Conservation (phyloP, 73 alveolate genomes). For the Tetrahymena borealis region DNA sequence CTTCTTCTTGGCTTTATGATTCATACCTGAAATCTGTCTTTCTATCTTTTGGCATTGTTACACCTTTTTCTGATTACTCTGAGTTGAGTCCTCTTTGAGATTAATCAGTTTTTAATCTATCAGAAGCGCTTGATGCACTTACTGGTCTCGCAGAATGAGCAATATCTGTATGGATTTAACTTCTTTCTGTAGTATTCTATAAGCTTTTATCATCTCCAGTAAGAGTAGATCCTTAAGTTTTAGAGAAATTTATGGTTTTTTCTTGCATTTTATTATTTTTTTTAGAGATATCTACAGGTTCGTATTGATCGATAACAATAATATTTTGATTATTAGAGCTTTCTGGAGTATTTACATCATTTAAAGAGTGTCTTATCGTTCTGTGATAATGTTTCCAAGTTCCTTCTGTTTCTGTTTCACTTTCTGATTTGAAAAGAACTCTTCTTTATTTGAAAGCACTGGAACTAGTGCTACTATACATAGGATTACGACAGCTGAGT, state of each 20-base stretch:
- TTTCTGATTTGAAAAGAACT: neutral
- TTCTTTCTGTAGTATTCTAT: neutral
- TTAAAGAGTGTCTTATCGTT: neutral
- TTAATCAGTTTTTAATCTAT: neutral
- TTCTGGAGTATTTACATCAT: neutral
- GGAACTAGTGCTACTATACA: neutral
- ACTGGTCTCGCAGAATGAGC: neutral
- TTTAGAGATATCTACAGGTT: neutral
- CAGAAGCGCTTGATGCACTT: neutral
- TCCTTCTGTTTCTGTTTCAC: conserved; percentile 2
- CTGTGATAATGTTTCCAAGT: neutral
- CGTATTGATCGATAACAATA: neutral
- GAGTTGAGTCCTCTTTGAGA: neutral
- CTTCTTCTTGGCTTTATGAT: neutral
- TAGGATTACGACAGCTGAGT: neutral
- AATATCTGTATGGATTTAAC: neutral
- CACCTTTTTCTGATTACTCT: neutral
- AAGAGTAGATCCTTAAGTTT: neutral
- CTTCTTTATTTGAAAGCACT: neutral
- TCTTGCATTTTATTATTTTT: neutral
- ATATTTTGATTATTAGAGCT: neutral
- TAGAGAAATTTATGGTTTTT: neutral
- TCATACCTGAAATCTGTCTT: neutral
- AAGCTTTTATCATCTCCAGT: neutral
- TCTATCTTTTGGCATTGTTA: neutral